Evolutionary conservation across 805 yeast genomes (phyloP), one percentile per base, ranked within the genome.

Genomic region (Jamesozyma rosinii): DNA sequence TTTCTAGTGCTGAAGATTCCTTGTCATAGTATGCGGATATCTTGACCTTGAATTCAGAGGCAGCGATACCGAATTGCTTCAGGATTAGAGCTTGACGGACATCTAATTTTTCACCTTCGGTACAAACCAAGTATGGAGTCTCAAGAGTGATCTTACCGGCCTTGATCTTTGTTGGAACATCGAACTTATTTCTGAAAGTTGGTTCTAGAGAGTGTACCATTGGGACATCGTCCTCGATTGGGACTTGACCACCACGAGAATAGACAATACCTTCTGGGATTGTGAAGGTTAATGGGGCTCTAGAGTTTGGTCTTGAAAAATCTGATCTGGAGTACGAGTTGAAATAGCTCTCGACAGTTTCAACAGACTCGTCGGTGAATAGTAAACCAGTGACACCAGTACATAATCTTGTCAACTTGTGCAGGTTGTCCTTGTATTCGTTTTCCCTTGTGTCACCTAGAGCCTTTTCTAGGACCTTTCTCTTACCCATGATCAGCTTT

Each of bases 141-240:
- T 76, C 77, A 39, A 92, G 69, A 45, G 75, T 72, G 51, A 92
- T 82, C 63, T 90, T 90, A 63, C 99, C 99, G 41, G 80, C 74
- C 59, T 83, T 83, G 51, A 92, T 83, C 59, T 79, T 81, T 4
- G 97, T 89, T 53, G 98, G 97, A 54, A 92, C 77, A 61, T 90
- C 89, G 52, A 79, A 79, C 61, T 83, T 83, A 65, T 79, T 84
- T 72, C 98, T 83, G 58, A 92, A 66, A 34, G 95, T 86, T 57
- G 88, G 86, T 66, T 92, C 98, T 68, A 94, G 74, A 5, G 97
- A 87, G 63, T 92, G 98, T 11, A 94, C 82, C 84, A 92, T 81
- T 54, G 97, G 95, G 18, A 92, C 88, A 64, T 92, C 99, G 51
- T 92, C 97, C 59, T 88, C 97, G 20, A 63, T 67, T 26, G 95